phyloP scores from a whole-genome alignment of 306 rosid species.

The Acacia melanoxylon region DNA sequence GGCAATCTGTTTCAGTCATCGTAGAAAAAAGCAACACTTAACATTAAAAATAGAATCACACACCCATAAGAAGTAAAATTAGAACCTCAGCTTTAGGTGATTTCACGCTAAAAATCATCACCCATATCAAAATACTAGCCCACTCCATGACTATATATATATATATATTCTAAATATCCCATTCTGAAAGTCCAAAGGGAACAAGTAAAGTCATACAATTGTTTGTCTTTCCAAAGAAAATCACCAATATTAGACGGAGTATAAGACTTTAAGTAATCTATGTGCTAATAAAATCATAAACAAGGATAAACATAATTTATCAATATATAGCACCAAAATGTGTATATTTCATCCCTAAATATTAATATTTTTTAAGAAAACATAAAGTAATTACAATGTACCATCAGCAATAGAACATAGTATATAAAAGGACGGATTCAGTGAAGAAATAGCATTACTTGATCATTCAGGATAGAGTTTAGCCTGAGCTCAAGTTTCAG shows the following conservation, averaged over 20 bases:
- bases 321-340: constrained; percentile 14
- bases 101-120: not conserved
- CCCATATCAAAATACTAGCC: constrained; percentile 5
- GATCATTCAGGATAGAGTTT: constrained; percentile 70
- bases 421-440: constrained; percentile 10
- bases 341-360: constrained; percentile 2
- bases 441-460: constrained; percentile 48
- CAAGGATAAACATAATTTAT: constrained; percentile 15
- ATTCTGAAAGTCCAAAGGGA: not conserved
- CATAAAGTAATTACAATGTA: not conserved
- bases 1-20: constrained; percentile 63
- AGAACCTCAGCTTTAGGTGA: constrained; percentile 15
- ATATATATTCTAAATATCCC: not conserved
- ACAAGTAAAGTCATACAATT: not conserved
- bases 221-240: not conserved
- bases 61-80: constrained; percentile 10
- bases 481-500: constrained; percentile 78
- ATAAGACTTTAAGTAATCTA: not conserved
- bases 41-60: constrained; percentile 1
- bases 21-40: constrained; percentile 27
- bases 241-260: not conserved
- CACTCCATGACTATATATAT: constrained; percentile 1
- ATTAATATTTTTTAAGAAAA: not conserved
- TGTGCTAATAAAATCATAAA: not conserved
- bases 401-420: constrained; percentile 7